Evolutionary conservation across 2,329 filamentous ascomycete species (phyloP).

Genomic region (Clonostachys sp.): DNA sequence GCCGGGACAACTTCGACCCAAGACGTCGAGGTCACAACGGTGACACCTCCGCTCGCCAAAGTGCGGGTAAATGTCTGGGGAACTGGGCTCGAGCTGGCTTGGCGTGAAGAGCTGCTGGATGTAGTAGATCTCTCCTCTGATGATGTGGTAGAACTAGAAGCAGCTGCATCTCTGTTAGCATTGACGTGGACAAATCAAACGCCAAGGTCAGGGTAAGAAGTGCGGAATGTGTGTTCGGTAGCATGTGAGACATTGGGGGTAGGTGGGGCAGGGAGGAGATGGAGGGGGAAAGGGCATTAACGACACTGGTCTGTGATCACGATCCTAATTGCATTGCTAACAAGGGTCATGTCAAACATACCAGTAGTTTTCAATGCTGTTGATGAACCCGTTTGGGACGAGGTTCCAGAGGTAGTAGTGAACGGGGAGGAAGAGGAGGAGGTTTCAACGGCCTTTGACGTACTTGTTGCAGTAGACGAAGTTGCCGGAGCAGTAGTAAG

Average conservation of each 20-base stretch:
- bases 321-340: no score
- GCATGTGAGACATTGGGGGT: not conserved
- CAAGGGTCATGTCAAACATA: no score
- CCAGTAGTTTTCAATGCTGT: not conserved
- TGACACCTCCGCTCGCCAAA: constrained; percentile 34
- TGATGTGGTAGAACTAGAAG: constrained; percentile 2
- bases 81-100: constrained; percentile 28
- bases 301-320: not conserved
- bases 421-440: not conserved
- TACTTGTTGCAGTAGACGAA: not conserved
- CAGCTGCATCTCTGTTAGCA: no score
- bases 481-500: not conserved
- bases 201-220: no score
- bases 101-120: constrained; percentile 13
- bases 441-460: not conserved
- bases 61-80: constrained; percentile 39
- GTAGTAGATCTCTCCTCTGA: constrained; percentile 3
- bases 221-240: constrained; percentile 3
- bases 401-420: not conserved
- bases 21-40: constrained; percentile 42
- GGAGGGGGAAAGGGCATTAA: not conserved
- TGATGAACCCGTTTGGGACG: not conserved
- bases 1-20: constrained; percentile 37
- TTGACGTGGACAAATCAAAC: no score
- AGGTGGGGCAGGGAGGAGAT: constrained; percentile 1